These are phyloP conservation scores for Triticum timopheevii DNA, from an alignment of 176 grass and related monocot genomes.

Conservation along the genomic window DNA sequence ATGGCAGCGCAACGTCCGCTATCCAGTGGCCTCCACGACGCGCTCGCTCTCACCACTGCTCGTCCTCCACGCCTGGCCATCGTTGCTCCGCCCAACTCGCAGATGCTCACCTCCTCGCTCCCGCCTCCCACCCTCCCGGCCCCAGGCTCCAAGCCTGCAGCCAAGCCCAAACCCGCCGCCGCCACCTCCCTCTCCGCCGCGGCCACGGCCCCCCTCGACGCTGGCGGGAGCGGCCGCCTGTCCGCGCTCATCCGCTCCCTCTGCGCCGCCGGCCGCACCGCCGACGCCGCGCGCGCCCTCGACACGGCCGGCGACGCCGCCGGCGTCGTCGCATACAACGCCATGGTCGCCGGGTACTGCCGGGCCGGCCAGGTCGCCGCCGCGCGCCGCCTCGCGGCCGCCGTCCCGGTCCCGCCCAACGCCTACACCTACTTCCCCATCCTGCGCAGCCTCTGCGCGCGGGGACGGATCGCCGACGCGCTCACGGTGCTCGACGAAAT, in stretches of 20 bases:
- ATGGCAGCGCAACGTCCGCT: not conserved
- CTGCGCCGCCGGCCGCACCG: constrained; percentile 33
- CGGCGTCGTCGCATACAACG: constrained; percentile 47
- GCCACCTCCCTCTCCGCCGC: not conserved
- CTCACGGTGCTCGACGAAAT: constrained; percentile 45
- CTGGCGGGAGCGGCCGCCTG: constrained; percentile 8
- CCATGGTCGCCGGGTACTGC: constrained; percentile 43
- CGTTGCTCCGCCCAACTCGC: not conserved
- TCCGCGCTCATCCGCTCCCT: constrained; percentile 46
- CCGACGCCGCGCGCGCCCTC: constrained; percentile 38
- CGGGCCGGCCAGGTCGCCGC: constrained; percentile 34
- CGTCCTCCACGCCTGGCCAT: not conserved
- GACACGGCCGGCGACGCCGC: constrained; percentile 9
- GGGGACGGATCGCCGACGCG: constrained; percentile 39
- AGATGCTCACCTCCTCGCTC: constrained; percentile 46
- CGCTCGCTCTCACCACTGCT: not conserved
- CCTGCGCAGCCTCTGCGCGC: constrained; percentile 44
- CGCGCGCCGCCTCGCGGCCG: constrained; percentile 42
- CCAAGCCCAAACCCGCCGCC: constrained; percentile 20
- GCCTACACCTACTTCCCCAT: constrained; percentile 62
- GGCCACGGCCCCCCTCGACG: not conserved
- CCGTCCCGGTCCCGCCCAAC: constrained; percentile 36
- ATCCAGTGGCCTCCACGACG: not conserved
- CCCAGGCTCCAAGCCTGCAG: too few relatives aligned
- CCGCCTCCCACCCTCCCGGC: constrained; percentile 20